These are phyloP conservation scores for Houttuynia cordata DNA, from an alignment of 164 flowering plant species.

Conservation along the genomic window DNA sequence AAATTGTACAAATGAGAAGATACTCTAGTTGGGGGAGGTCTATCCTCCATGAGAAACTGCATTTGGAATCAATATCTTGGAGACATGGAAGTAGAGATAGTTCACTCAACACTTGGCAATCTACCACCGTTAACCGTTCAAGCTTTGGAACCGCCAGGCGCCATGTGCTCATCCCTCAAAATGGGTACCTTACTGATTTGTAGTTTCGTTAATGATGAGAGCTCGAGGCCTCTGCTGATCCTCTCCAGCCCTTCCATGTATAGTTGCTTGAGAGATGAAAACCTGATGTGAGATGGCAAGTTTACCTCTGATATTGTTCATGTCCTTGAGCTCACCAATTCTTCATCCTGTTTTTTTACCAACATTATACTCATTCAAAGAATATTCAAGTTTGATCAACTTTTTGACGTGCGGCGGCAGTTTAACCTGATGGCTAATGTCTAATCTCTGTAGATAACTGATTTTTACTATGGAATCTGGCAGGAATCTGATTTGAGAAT, in stretches of 20 bases:
- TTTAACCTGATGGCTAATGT: not conserved
- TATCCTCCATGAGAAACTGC: too few relatives aligned
- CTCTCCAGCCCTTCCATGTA: not conserved
- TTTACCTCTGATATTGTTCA: slow-evolving; percentile 2
- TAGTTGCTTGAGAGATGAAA: not conserved
- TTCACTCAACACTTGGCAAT: not conserved
- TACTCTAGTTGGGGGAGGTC: too few relatives aligned
- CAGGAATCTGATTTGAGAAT: not conserved
- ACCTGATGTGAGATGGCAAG: slow-evolving; percentile 2
- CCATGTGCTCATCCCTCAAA: not conserved
- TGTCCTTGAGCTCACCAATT: slow-evolving; percentile 4
- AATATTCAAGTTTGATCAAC: slow-evolving; percentile 1
- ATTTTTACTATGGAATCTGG: not conserved
- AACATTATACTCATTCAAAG: slow-evolving; percentile 4
- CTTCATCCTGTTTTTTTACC: slow-evolving; percentile 1
- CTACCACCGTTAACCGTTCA: not conserved
- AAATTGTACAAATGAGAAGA: too few relatives aligned
- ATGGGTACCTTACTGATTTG: not conserved
- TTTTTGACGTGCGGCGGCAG: slow-evolving; percentile 3
- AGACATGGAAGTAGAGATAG: too few relatives aligned
- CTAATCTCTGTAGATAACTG: not conserved
- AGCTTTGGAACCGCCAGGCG: not conserved
- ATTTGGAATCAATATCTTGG: too few relatives aligned
- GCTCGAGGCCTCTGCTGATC: not conserved
- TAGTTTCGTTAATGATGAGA: not conserved